These are phyloP conservation scores for Flaveria bidentis DNA, from an alignment of 129 eudicot species.

Conservation along the genomic window DNA sequence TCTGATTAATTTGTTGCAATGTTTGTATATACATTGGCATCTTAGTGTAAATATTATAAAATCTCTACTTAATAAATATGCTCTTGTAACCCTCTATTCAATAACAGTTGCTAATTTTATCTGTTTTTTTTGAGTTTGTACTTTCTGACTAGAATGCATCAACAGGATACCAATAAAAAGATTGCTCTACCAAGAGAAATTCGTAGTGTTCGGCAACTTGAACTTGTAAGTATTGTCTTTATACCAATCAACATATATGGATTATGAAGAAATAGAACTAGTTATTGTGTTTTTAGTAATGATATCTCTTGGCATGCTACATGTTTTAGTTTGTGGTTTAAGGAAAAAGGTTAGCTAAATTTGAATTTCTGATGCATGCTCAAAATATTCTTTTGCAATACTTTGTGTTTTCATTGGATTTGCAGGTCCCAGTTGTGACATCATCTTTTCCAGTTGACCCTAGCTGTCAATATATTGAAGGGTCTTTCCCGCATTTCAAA, in stretches of 20 bases:
- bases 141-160: slow-evolving; percentile 24
- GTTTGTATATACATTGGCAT: background rate
- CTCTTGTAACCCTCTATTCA: slow-evolving; percentile 5
- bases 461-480: slow-evolving; percentile 80
- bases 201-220: slow-evolving; percentile 84
- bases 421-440: slow-evolving; percentile 95
- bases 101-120: background rate
- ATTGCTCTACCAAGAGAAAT: slow-evolving; percentile 87
- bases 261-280: slow-evolving; percentile 6
- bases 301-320: background rate
- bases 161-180: slow-evolving; percentile 86
- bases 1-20: slow-evolving; percentile 4
- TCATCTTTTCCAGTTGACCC: slow-evolving; percentile 78
- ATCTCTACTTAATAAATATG: background rate
- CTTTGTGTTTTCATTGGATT: slow-evolving; percentile 23
- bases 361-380: background rate
- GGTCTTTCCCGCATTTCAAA: slow-evolving; percentile 88
- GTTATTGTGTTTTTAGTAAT: background rate
- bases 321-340: background rate
- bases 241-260: background rate
- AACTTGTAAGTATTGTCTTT: slow-evolving; percentile 60
- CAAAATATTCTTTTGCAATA: background rate
- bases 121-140: background rate
- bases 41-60: background rate
- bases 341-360: background rate